phyloP scores from a whole-genome alignment of 441 rosid species.

The Erodium chrysanthum region DNA sequence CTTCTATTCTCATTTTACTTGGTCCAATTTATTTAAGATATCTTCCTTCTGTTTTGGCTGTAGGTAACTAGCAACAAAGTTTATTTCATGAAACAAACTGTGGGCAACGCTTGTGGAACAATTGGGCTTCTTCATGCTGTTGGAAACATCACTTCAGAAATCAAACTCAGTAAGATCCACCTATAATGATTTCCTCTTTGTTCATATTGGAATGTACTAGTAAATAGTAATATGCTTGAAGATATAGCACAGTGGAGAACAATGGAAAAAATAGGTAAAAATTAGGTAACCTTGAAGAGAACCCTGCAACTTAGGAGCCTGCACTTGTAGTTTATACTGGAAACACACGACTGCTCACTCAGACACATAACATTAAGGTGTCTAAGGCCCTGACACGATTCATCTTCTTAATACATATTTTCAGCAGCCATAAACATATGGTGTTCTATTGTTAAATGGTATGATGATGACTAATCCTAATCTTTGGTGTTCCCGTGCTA shows the following conservation, averaged over 20 bases:
- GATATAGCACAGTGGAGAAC: background rate
- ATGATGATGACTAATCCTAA: background rate
- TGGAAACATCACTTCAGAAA: constrained; percentile 64
- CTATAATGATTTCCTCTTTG: background rate
- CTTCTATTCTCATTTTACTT: background rate
- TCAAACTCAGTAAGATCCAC: constrained; percentile 54
- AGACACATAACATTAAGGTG: background rate
- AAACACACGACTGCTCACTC: background rate
- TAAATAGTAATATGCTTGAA: background rate
- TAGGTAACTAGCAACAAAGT: constrained; percentile 56
- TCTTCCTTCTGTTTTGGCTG: constrained; percentile 8
- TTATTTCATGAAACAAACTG: constrained; percentile 90
- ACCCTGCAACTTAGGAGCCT: background rate
- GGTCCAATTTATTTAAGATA: background rate
- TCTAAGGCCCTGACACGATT: background rate
- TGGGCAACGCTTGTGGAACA: constrained; percentile 97
- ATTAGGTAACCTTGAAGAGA: background rate
- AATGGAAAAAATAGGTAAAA: background rate
- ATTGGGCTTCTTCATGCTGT: constrained; percentile 91
- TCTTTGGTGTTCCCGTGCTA: constrained; percentile 12
- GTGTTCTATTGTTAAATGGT: background rate
- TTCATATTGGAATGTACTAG: background rate
- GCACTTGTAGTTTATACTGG: background rate
- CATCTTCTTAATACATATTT: background rate
- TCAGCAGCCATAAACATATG: background rate